Conservation (phyloP, 768 basidiomycete species). For the Mycena rosella region DNA sequence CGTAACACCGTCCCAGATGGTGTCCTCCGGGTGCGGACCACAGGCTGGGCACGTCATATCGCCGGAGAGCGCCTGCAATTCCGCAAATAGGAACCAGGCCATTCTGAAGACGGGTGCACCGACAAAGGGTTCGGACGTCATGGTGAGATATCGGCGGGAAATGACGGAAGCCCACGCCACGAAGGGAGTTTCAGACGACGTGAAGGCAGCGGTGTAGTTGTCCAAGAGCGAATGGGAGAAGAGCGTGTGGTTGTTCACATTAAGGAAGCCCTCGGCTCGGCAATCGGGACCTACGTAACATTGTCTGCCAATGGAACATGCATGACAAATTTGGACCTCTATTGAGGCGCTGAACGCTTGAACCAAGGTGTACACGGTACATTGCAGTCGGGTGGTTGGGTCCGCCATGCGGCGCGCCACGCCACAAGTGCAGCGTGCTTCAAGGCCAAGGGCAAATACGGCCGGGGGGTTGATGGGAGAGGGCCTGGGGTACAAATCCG, state of each 20-base stretch:
- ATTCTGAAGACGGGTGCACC: slow-evolving; percentile 44
- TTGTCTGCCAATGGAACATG: slow-evolving; percentile 7
- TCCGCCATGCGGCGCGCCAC: background rate
- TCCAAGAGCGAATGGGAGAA: slow-evolving; percentile 24
- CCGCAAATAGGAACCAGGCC: slow-evolving; percentile 50
- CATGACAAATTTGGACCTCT: slow-evolving; percentile 22
- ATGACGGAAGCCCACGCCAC: slow-evolving; percentile 18
- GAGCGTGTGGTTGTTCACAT: slow-evolving; percentile 29
- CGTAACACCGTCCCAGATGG: slow-evolving; percentile 51
- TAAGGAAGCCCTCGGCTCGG: slow-evolving; percentile 26
- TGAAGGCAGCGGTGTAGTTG: slow-evolving; percentile 26
- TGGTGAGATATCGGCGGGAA: slow-evolving; percentile 11
- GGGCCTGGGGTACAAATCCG: background rate
- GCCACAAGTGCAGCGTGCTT: slow-evolving; percentile 1
- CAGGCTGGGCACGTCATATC: slow-evolving; percentile 46
- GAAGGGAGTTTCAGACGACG: slow-evolving; percentile 31
- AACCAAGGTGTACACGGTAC: slow-evolving; percentile 15
- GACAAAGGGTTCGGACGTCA: slow-evolving; percentile 40
- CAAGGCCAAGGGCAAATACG: background rate
- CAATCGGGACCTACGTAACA: slow-evolving; percentile 17
- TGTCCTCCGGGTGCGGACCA: slow-evolving; percentile 44
- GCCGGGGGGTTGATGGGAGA: background rate
- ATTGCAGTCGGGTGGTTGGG: background rate
- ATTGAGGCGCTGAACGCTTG: background rate
- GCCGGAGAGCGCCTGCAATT: slow-evolving; percentile 37